Evolutionary conservation across 2,329 filamentous ascomycete genomes (phyloP), one percentile per base, ranked within the genome.

Genomic region (Ophiosphaerella narmari): DNA sequence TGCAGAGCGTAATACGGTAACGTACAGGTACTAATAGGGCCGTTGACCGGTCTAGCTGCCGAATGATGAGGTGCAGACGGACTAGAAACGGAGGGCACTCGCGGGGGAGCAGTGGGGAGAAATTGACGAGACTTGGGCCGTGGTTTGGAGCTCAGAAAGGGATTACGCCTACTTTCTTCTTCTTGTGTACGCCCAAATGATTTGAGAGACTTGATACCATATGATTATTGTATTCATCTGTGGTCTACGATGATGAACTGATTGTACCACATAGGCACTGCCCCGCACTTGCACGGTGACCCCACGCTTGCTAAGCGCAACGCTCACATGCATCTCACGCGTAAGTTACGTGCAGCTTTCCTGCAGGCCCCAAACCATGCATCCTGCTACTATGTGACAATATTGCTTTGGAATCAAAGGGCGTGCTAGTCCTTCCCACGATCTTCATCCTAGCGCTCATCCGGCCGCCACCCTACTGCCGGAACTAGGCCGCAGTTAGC

Each of bases 1-100:
- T 46, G 64, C 68, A 44, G 70, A 72, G 50, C 68, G 70, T 46
- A 68, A 65, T 40, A 60, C 68, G 7, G 66, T 73, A 47, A 72
- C 70, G 43, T 73, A 73, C 52, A 60, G 70, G 52, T 73, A 72
- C 54, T 73, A 64, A 55, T 34, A 43, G 29, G 37, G 31, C 37
- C 47, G 38, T 51, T n/a, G 35, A n/a, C 23, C 43, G 36, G 11
- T 36, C 24, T 43, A 18, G 31, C 8, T 23, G 32, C 24, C 34
- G 18, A 38, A 51, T 33, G 38, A 40, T 34, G 49, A 46, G 43
- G 48, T 32, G 16, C 33, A 35, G 35, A 46, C 53, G 46, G 50
- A 33, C 48, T 39, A 39, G 40, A 46, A 32, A 44, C 52, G 45
- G 52, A 54, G 44, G 38, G 41, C 38, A 33, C 33, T 48, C 53